phyloP scores from a whole-genome alignment of 1,284 basidiomycete genomes.

The Boletus semigastroideus region DNA sequence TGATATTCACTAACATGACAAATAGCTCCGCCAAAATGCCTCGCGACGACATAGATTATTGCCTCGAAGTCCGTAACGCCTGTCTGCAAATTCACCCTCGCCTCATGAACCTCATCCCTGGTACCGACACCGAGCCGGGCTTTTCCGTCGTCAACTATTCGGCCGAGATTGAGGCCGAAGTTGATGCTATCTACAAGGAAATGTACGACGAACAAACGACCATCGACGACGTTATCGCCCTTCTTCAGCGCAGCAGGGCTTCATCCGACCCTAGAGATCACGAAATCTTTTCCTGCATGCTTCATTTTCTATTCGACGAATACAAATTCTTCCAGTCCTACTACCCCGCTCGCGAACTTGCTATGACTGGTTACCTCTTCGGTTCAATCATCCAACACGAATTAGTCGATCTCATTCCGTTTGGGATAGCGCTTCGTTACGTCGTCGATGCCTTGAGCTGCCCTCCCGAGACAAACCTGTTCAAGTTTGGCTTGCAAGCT shows the following conservation, averaged over 20 bases:
- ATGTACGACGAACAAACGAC: conserved; percentile 97
- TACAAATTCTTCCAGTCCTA: conserved; percentile 98
- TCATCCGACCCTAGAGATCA: conserved; percentile 86
- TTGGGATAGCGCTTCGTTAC: conserved; percentile 96
- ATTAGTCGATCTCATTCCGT: conserved; percentile 92
- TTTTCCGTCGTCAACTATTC: conserved; percentile 88
- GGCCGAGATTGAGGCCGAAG: conserved; percentile 88
- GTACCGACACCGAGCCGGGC: conserved; percentile 88
- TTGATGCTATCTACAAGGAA: conserved; percentile 94
- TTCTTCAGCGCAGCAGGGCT: conserved; percentile 84
- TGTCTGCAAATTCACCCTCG: conserved; percentile 96
- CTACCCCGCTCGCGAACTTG: conserved; percentile 92
- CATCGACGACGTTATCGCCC: conserved; percentile 90
- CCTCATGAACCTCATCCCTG: conserved; percentile 93
- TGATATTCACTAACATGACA: conserved; percentile 4
- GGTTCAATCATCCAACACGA: conserved; percentile 95
- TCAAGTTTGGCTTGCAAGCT: conserved; percentile 95
- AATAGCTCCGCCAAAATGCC: conserved; percentile 64
- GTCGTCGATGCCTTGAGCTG: conserved; percentile 93
- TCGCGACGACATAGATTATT: conserved; percentile 82
- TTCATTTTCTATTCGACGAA: conserved; percentile 99
- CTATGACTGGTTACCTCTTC: conserved; percentile 96
- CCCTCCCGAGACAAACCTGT: conserved; percentile 88
- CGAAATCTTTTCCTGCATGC: conserved; percentile 97
- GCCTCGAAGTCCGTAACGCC: conserved; percentile 89